Evolutionary conservation across 2,329 filamentous ascomycete genomes (phyloP), one percentile per base, ranked within the genome.

Genomic region (Fusarium pseudograminearum): DNA sequence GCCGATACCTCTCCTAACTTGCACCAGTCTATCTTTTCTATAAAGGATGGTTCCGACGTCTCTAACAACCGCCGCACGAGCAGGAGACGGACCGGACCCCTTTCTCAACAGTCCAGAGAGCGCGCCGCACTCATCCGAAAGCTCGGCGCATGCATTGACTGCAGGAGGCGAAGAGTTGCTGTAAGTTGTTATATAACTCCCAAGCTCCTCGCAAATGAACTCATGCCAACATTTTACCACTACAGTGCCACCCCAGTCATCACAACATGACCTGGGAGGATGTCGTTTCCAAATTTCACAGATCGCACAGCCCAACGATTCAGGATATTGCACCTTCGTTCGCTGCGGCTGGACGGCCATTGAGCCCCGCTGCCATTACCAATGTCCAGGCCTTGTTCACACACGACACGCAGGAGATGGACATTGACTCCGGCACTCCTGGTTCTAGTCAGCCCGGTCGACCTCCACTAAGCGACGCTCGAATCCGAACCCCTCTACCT

Each of bases 261-360:
- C 86, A 88, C 69, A 85, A 85, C 69, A 85, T 88, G 85, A 87
- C 84, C 14, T 89, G 86, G 86, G 86, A 88, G 74, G 86, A 88
- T 65, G 84, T 86, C 18, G 80, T 85, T 47, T 80, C 79, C 72
- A 88, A 87, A 71, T 88, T 86, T 57, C 79, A 82, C 76, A 82
- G 83, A 60, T 83, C 84, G 41, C 82, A 84, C 58, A 87, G 85
- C 69, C 85, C 86, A 33, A 78, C 77, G 30, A 79, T 85, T 47
- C 84, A 84, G 61, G 85, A 87, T 26, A 83, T 86, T 45, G 80
- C 82, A 31, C 81, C 83, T 33, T 78, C 79, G 22, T 67, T 80
- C 20, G 75, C 81, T 34, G 74, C 82, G 31, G 76, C 78, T 51
- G 83, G 79, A 60, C 79, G 81, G 34, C 82, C 81, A 18, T 78